Evolutionary conservation across 2,329 filamentous ascomycete genomes (phyloP).

Genomic region (Plectosphaerella cucumerina): DNA sequence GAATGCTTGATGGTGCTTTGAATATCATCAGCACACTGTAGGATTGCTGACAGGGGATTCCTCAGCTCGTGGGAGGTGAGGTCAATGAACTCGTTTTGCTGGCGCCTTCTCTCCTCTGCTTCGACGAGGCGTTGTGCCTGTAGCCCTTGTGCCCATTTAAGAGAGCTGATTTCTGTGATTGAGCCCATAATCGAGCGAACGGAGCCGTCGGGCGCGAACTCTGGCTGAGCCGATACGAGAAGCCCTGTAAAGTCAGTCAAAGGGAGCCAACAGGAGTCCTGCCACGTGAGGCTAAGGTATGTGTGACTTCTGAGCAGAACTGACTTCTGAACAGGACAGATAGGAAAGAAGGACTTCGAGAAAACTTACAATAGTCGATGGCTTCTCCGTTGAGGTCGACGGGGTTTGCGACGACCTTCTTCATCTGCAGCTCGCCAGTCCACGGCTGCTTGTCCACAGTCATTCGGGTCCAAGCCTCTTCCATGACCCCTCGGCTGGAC

Average conservation of each 20-base stretch:
- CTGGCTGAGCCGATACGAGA: conserved; percentile 20
- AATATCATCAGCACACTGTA: conserved; percentile 56
- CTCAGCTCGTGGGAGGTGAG: conserved; percentile 49
- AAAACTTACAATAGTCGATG: no score
- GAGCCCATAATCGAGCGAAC: conserved; percentile 34
- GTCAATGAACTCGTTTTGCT: conserved; percentile 53
- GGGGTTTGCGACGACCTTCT: conserved; percentile 22
- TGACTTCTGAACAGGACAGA: no score
- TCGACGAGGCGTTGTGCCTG: conserved; percentile 30
- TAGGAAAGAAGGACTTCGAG: no score
- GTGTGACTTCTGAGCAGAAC: no score
- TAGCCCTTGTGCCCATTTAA: conserved; percentile 36
- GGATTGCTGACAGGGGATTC: conserved; percentile 50
- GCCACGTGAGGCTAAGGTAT: no score
- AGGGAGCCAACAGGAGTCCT: no score
- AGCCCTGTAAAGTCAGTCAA: no score
- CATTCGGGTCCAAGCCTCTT: conserved; percentile 32
- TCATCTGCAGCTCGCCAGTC: conserved; percentile 37
- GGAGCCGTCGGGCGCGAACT: conserved; percentile 25
- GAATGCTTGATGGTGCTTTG: conserved; percentile 13
- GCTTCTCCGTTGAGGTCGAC: conserved; percentile 28
- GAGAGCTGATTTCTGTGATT: conserved; percentile 37
- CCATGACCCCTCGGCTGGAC: conserved; percentile 23
- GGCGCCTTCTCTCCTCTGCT: conserved; percentile 33
- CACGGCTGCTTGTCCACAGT: conserved; percentile 26